Conservation (phyloP, 2,329 filamentous ascomycete species). For the Stagonosporopsis chrysanthemi region DNA sequence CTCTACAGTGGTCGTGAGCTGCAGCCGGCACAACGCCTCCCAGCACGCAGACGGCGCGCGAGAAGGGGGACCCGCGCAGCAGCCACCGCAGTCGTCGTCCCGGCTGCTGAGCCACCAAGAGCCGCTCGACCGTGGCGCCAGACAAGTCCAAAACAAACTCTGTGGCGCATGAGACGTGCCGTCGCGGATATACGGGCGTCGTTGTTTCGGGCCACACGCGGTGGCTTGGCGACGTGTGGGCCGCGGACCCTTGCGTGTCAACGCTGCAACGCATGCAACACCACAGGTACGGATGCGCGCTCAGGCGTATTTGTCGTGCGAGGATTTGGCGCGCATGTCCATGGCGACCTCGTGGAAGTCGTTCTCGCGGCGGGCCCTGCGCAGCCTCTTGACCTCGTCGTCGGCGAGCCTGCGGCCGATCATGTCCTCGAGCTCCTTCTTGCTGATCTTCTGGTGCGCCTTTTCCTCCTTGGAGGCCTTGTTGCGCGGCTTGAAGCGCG, state of each 20-base stretch:
- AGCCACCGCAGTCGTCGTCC: not conserved
- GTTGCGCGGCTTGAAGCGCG: conserved; percentile 85
- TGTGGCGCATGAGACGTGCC: not conserved
- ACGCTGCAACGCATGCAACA: not conserved
- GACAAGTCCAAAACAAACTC: not conserved
- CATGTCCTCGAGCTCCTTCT: conserved; percentile 82
- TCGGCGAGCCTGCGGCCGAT: conserved; percentile 80
- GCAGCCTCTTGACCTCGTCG: conserved; percentile 83
- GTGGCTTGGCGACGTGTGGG: conserved; percentile 18
- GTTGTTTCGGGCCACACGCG: not conserved
- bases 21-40: not conserved
- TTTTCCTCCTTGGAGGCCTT: conserved; percentile 84
- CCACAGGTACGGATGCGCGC: not conserved
- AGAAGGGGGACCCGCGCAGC: too few relatives aligned
- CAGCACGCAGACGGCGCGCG: too few relatives aligned
- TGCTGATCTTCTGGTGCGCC: conserved; percentile 82
- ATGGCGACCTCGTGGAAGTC: conserved; percentile 88
- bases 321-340: conserved; percentile 87
- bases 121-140: not conserved
- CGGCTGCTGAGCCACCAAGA: not conserved
- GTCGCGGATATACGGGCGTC: not conserved
- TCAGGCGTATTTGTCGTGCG: conserved; percentile 61
- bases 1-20: too few relatives aligned
- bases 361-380: conserved; percentile 83
- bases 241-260: not conserved